These are phyloP conservation scores for Zancudomyces culisetae DNA, from an alignment of 371 early-diverging fungal genomes.

Conservation along the genomic window DNA sequence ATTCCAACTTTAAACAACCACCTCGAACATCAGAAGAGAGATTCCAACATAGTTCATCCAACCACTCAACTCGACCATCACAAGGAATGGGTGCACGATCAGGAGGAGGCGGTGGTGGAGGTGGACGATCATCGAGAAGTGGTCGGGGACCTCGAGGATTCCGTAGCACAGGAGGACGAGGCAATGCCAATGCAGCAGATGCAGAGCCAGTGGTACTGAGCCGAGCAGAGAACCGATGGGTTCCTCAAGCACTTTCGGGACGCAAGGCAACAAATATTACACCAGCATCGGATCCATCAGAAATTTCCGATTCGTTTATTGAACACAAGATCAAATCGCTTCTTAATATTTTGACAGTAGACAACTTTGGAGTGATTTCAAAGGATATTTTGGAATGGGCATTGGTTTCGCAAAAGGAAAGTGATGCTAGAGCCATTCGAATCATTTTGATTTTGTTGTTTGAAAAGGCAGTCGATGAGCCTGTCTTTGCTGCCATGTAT, in stretches of 20 bases:
- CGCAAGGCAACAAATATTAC: conserved; percentile 4
- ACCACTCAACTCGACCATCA: conserved; percentile 8
- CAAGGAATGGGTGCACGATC: conserved; percentile 4
- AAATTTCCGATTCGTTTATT: conserved; percentile 36
- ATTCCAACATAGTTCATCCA: conserved; percentile 14
- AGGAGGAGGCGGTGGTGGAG: neutral
- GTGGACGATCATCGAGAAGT: neutral
- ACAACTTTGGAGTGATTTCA: conserved; percentile 75
- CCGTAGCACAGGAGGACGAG: conserved; percentile 23
- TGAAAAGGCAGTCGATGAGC: conserved; percentile 89
- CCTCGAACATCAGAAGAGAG: conserved; percentile 30
- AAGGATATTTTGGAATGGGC: conserved; percentile 65
- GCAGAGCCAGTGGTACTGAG: conserved; percentile 44
- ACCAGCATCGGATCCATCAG: conserved; percentile 10
- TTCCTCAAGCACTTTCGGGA: conserved; percentile 32
- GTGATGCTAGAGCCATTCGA: conserved; percentile 44
- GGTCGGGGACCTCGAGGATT: conserved; percentile 1
- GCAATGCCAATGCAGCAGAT: conserved; percentile 19
- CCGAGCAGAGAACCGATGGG: conserved; percentile 69
- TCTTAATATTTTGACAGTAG: conserved; percentile 86
- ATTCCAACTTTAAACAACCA: conserved; percentile 13
- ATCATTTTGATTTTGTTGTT: conserved; percentile 68
- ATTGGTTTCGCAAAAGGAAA: conserved; percentile 41
- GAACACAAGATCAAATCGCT: conserved; percentile 66
- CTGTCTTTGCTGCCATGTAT: conserved; percentile 73